Conservation (phyloP, 768 basidiomycete genomes). For the Tricholoma furcatifolium region DNA sequence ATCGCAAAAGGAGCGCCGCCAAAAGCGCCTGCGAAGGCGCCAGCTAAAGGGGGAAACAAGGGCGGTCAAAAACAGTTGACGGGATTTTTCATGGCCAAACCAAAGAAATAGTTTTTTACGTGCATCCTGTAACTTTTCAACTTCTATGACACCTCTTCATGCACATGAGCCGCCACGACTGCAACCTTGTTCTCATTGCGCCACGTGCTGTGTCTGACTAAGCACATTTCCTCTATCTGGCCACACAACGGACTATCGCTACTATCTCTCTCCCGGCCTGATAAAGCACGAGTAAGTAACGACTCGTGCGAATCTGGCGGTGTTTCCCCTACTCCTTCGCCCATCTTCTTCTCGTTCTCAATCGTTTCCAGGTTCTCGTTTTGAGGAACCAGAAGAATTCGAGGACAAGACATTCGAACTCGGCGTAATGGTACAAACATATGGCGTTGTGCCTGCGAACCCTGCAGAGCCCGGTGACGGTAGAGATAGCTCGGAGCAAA, state of each 20-base stretch:
- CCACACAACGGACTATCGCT: constrained; percentile 1
- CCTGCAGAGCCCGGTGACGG: constrained; percentile 27
- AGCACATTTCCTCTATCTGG: not conserved
- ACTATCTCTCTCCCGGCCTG: not conserved
- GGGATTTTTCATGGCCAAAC: constrained; percentile 36
- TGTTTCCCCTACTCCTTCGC: constrained; percentile 10
- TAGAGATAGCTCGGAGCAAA: constrained; percentile 42
- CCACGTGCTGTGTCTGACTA: not conserved
- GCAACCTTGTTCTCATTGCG: not conserved
- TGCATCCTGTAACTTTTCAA: too few relatives aligned
- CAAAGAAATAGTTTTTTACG: constrained; percentile 15
- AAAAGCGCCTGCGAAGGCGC: constrained; percentile 5
- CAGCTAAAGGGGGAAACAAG: constrained; percentile 8
- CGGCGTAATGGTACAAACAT: constrained; percentile 69
- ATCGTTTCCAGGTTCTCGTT: not conserved
- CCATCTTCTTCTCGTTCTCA: not conserved
- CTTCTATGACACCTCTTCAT: too few relatives aligned
- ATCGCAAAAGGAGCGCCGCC: not conserved
- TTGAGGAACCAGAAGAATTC: not conserved
- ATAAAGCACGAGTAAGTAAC: constrained; percentile 1
- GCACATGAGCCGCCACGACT: too few relatives aligned
- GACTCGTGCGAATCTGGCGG: constrained; percentile 22
- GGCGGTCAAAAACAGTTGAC: constrained; percentile 25
- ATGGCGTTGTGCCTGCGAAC: constrained; percentile 52
- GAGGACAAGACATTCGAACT: constrained; percentile 20